phyloP scores from a whole-genome alignment of 805 yeast genomes.

The Candida easanensis region DNA sequence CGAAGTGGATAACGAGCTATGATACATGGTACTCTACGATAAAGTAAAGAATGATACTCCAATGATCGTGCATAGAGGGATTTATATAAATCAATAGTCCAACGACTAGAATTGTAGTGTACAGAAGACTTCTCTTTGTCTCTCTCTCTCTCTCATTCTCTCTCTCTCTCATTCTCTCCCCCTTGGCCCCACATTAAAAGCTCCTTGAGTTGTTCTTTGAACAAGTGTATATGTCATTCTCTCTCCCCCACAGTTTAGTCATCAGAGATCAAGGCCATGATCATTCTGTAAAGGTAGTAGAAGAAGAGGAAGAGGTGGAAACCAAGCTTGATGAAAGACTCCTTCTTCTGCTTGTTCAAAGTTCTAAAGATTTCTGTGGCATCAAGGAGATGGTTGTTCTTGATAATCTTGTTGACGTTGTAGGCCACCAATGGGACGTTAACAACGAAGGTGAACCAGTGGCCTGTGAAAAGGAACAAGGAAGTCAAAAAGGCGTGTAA shows the following conservation, averaged over 20 bases:
- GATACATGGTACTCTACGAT: background rate
- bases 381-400: conserved; percentile 82
- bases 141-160: no score
- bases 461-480: conserved; percentile 79
- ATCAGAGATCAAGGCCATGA: conserved; percentile 74
- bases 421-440: conserved; percentile 82
- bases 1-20: conserved; percentile 5
- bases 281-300: conserved; percentile 94
- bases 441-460: conserved; percentile 85
- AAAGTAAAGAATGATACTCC: no score
- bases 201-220: background rate
- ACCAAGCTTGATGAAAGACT: conserved; percentile 84
- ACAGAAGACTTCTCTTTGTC: no score
- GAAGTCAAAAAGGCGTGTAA: conserved; percentile 70
- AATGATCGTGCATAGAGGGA: no score
- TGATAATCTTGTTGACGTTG: conserved; percentile 76
- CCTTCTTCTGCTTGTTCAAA: conserved; percentile 87
- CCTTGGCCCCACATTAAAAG: no score
- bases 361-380: conserved; percentile 98
- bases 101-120: no score
- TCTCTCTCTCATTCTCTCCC: no score
- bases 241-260: conserved; percentile 8
- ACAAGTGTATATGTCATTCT: no score
- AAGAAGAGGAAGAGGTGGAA: conserved; percentile 91
- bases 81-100: no score